Evolutionary conservation across 257 asterid genomes (phyloP).

Genomic region (Vinca minor): DNA sequence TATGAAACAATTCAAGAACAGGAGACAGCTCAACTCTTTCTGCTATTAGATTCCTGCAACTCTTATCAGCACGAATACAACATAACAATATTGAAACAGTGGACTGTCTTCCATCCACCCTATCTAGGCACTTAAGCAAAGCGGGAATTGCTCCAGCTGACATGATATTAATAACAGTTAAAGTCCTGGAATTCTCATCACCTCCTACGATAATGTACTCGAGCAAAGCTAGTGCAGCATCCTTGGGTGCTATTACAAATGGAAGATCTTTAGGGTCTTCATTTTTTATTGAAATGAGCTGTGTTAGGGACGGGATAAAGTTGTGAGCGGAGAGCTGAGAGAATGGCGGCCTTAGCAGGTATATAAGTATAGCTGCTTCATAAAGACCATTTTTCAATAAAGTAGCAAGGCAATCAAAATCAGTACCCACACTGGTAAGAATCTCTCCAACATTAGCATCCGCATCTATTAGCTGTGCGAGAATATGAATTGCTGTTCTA

Average conservation of each 20-base stretch:
- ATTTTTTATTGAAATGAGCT: constrained; percentile 37
- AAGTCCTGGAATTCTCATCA: constrained; percentile 43
- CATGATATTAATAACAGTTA: constrained; percentile 31
- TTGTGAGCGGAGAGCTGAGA: constrained; percentile 50
- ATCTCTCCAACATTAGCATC: constrained; percentile 47
- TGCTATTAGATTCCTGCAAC: constrained; percentile 50
- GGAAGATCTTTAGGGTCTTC: constrained; percentile 34
- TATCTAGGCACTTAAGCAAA: constrained; percentile 49
- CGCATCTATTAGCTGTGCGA: constrained; percentile 47
- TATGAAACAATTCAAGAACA: constrained; percentile 61
- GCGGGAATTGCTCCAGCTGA: constrained; percentile 48
- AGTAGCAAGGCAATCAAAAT: constrained; percentile 58
- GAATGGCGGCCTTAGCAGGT: constrained; percentile 53
- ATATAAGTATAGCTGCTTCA: constrained; percentile 55
- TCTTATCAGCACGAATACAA: constrained; percentile 50
- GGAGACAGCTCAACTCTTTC: constrained; percentile 49
- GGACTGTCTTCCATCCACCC: constrained; percentile 42
- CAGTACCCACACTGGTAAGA: constrained; percentile 56
- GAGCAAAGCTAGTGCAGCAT: constrained; percentile 59
- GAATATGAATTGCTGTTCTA: constrained; percentile 44
- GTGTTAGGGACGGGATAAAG: constrained; percentile 37
- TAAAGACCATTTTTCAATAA: constrained; percentile 58
- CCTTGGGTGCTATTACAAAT: constrained; percentile 54
- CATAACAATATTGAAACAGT: constrained; percentile 42
- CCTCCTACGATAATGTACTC: constrained; percentile 56